Evolutionary conservation across 2,329 filamentous ascomycete species (phyloP).

Genomic region (Pestalotiopsis sp.): DNA sequence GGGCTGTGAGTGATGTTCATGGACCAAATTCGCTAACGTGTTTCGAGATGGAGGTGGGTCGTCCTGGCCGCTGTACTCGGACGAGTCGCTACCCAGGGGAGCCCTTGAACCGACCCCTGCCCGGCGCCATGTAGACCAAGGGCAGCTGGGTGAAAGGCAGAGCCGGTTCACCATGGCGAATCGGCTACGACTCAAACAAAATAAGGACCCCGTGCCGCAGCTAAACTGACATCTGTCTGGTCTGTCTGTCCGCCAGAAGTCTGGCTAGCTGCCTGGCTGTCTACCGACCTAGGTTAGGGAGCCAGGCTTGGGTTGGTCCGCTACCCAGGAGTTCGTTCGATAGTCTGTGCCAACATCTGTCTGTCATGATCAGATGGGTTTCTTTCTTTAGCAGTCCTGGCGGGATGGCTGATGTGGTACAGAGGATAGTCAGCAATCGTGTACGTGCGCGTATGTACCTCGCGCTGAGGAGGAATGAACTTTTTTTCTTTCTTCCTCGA

Average conservation of each 20-base stretch:
- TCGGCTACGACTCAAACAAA: slow-evolving; percentile 14
- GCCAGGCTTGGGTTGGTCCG: too few species aligned
- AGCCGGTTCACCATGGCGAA: slow-evolving; percentile 13
- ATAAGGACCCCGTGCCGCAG: slow-evolving; percentile 13
- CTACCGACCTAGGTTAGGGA: background rate
- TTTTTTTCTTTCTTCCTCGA: background rate
- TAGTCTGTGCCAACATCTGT: background rate
- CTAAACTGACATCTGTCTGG: slow-evolving; percentile 13
- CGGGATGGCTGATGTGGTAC: background rate
- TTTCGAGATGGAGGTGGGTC: slow-evolving; percentile 31
- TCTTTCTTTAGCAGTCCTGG: background rate
- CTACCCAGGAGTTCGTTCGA: background rate
- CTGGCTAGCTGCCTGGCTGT: background rate
- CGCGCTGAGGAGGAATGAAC: background rate
- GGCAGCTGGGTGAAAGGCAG: background rate
- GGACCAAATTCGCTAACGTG: slow-evolving; percentile 31
- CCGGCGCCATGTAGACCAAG: background rate
- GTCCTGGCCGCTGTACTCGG: slow-evolving; percentile 23
- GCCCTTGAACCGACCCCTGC: slow-evolving; percentile 24
- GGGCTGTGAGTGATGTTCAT: slow-evolving; percentile 34
- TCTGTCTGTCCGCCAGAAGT: background rate
- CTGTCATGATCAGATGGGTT: background rate
- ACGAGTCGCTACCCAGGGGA: slow-evolving; percentile 22
- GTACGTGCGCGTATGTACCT: background rate
- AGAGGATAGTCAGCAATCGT: background rate